Evolutionary conservation across 2,329 filamentous ascomycete species (phyloP), one percentile per base, ranked within the genome.

Genomic region (Botryotinia globosa): DNA sequence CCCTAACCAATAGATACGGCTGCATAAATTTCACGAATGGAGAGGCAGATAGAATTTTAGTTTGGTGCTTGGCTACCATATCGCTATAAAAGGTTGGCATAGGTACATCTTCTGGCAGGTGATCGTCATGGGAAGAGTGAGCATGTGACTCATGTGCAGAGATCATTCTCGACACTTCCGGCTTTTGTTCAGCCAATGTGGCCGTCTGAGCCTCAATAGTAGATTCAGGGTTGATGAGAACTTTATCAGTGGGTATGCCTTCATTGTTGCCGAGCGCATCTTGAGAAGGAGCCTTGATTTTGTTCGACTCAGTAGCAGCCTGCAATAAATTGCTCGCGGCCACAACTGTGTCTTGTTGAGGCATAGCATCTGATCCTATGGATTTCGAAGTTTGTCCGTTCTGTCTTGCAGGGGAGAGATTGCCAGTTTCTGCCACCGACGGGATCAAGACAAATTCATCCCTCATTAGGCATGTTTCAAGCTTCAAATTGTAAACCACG

Each of bases 21-120:
- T 96, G 94, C 76, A 92, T 92, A 80, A 98, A 99, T 79, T 94
- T 95, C 76, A 99, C 96, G 80, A 97, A 98, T 0, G 96, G 96
- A 0, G 96, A 99, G 1, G 94, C 94, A 1, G 97, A 99, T 9
- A 99, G 84, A 62, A 99, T 92, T 79, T 95, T 97, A 9, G 94
- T 97, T 79, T 97, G 90, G 79, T 97, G 94, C 78, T 97, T 95
- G 73, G 94, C 91, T 54, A 98, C 94, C 87, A 98, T 93, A 80
- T 97, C 94, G 80, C 94, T 94, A 80, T 98, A 98, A 79, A 94
- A 97, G 0, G 93, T 97, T 4, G 95, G 93, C 85, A 94, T 92
- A 1, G 93, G 92, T 58, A 93, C 85, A 80, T 95, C 91, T 77
- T 95, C 92, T 6, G 91, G 91, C 7, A 93, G 86, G 62, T 90